Evolutionary conservation across 2,329 filamentous ascomycete species (phyloP).

Genomic region (Metarhizium sp.): DNA sequence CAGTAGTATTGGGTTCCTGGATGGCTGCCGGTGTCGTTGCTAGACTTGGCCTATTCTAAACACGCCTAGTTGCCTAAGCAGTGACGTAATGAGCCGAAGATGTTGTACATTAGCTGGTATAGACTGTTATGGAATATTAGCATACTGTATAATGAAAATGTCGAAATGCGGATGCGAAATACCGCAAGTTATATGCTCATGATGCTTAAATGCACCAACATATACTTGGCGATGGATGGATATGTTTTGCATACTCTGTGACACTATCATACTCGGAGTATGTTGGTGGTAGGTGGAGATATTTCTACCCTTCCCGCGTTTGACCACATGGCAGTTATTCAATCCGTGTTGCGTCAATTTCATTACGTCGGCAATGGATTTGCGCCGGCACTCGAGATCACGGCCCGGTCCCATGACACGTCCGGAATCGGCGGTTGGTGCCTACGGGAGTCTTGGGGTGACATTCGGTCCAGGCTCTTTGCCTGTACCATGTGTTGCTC

Average conservation of each 20-base stretch:
- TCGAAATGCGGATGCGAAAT: too few relatives aligned
- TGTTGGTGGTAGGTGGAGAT: neutral
- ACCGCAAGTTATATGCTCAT: too few relatives aligned
- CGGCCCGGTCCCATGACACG: neutral
- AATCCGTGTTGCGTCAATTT: neutral
- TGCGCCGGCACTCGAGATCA: neutral
- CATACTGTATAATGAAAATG: too few relatives aligned
- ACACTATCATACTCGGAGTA: neutral
- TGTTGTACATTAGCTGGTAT: neutral
- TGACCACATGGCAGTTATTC: too few relatives aligned
- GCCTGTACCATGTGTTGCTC: neutral
- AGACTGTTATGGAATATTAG: neutral
- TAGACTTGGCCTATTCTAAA: slow-evolving; percentile 17
- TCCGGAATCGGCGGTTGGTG: neutral
- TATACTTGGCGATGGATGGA: too few relatives aligned
- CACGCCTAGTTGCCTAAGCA: neutral
- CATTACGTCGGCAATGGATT: neutral
- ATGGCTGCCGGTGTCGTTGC: slow-evolving; percentile 19
- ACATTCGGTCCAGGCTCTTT: neutral
- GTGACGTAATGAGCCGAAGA: neutral
- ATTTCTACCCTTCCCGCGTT: too few relatives aligned
- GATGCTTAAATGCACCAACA: too few relatives aligned
- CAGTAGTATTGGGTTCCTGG: slow-evolving; percentile 14
- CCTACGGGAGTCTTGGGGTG: neutral
- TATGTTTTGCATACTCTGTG: neutral